These are phyloP conservation scores for Boletus reticulatus DNA, from an alignment of 768 basidiomycete species.

Conservation along the genomic window DNA sequence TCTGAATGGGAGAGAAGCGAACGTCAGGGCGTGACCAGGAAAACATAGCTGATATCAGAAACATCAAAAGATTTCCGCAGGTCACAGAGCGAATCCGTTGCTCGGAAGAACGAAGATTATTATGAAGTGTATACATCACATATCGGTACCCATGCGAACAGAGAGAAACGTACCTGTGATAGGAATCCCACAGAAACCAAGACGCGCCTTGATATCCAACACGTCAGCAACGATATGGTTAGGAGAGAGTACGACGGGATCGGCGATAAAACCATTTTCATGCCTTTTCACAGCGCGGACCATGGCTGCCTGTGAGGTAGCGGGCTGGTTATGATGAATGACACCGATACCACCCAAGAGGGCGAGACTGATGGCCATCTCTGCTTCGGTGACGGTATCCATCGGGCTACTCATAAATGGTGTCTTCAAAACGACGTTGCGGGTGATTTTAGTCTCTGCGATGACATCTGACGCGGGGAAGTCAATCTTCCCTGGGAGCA, in stretches of 20 bases:
- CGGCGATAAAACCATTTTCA: slow-evolving; percentile 97
- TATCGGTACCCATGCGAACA: neutral
- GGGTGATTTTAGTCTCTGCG: slow-evolving; percentile 84
- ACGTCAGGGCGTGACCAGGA: slow-evolving; percentile 19
- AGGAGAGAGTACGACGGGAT: slow-evolving; percentile 87
- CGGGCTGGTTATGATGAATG: slow-evolving; percentile 92
- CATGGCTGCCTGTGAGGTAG: slow-evolving; percentile 91
- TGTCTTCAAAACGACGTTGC: slow-evolving; percentile 88
- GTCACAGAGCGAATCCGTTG: slow-evolving; percentile 67
- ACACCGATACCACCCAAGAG: slow-evolving; percentile 96
- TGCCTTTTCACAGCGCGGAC: slow-evolving; percentile 97
- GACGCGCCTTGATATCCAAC: slow-evolving; percentile 84
- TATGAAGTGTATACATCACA: slow-evolving; percentile 49
- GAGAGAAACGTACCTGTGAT: slow-evolving; percentile 80
- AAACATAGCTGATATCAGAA: slow-evolving; percentile 14
- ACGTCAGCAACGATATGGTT: slow-evolving; percentile 81
- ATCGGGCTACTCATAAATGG: slow-evolving; percentile 98
- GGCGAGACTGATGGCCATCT: slow-evolving; percentile 93
- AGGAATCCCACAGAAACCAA: slow-evolving; percentile 96
- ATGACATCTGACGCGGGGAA: slow-evolving; percentile 80
- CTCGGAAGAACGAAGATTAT: slow-evolving; percentile 92
- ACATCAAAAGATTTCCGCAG: slow-evolving; percentile 54
- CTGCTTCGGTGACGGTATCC: slow-evolving; percentile 97
- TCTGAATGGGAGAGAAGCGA: slow-evolving; percentile 47
- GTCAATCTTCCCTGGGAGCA: slow-evolving; percentile 94